Percentiles rank a stretch among this genome's conserved stretches.
These are phyloP conservation scores for Dacryopinax primogenitus DNA, from an alignment of 768 basidiomycete genomes.

Conservation along the genomic window DNA sequence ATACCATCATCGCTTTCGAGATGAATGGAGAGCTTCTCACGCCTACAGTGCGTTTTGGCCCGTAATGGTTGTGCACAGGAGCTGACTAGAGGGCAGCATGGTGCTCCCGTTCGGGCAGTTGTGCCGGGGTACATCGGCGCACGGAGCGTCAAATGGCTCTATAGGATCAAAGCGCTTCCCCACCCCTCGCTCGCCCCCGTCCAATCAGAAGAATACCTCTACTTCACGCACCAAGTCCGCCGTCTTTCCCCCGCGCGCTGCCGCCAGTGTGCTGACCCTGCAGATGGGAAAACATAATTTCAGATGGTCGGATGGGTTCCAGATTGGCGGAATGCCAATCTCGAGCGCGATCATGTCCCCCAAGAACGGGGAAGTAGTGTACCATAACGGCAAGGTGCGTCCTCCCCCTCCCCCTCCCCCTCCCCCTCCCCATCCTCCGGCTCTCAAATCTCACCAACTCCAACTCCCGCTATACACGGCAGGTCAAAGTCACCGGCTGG, in stretches of 20 bases:
- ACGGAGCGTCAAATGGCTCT: conserved; percentile 43
- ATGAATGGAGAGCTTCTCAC: conserved; percentile 40
- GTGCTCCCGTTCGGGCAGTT: conserved; percentile 39
- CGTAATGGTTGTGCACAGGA: not conserved
- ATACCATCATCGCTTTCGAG: conserved; percentile 43
- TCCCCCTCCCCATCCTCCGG: too few species aligned
- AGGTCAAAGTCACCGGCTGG: conserved; percentile 34
- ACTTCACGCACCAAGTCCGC: conserved; percentile 37
- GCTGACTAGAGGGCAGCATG: conserved; percentile 24
- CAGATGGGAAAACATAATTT: conserved; percentile 43
- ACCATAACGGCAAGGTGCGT: conserved; percentile 34
- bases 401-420: not conserved
- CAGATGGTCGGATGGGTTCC: conserved; percentile 42
- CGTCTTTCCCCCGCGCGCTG: not conserved
- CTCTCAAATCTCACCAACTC: not conserved
- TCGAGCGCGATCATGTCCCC: conserved; percentile 43
- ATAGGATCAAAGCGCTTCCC: conserved; percentile 37
- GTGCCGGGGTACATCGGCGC: conserved; percentile 45
- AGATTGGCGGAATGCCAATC: conserved; percentile 47
- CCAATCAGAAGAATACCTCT: conserved; percentile 42
- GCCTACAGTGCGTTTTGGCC: conserved; percentile 25
- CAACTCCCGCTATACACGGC: too few species aligned
- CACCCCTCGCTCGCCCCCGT: conserved; percentile 42
- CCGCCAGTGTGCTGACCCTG: not conserved
- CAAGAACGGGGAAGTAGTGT: conserved; percentile 34